Conservation (phyloP, 2,329 filamentous ascomycete species). For the Cladosporium sp. region DNA sequence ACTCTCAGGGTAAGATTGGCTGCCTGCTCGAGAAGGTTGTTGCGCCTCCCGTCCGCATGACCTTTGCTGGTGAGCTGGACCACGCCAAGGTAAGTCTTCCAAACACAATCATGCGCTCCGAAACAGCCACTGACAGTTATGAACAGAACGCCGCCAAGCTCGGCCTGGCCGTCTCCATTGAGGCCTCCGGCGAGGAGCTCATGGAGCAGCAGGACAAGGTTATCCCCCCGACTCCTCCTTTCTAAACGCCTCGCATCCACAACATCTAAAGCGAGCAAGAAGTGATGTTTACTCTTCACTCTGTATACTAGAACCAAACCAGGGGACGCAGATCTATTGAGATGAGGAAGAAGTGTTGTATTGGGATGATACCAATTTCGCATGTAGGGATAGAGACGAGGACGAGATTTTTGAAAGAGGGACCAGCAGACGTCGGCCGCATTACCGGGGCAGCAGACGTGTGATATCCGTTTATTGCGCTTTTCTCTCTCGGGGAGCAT, state of each 20-base stretch:
- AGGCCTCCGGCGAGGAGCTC: conserved; percentile 77
- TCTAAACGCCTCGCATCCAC: conserved; percentile 20
- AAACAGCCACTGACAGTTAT: not conserved
- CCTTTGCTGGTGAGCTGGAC: conserved; percentile 94
- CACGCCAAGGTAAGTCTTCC: conserved; percentile 76
- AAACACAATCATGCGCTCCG: not conserved
- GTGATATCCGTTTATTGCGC: not conserved
- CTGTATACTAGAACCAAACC: conserved; percentile 11
- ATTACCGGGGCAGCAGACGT: not conserved
- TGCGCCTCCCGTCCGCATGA: conserved; percentile 84
- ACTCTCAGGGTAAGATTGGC: conserved; percentile 89
- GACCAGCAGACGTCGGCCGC: not conserved
- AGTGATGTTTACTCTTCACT: conserved; percentile 5
- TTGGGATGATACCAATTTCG: conserved; percentile 12
- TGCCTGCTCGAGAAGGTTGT: conserved; percentile 94
- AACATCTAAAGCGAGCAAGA: not conserved
- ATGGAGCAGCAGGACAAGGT: conserved; percentile 68
- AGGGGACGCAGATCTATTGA: not conserved
- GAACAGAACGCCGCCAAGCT: conserved; percentile 86
- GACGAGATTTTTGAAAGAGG: not conserved
- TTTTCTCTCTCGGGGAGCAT: not conserved
- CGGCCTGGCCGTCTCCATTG: conserved; percentile 87
- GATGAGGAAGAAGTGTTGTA: not conserved
- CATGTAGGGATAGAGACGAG: conserved; percentile 12
- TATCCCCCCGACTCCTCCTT: conserved; percentile 40